Evolutionary conservation across 2,329 filamentous ascomycete genomes (phyloP).

Genomic region (Diplodia seriata): DNA sequence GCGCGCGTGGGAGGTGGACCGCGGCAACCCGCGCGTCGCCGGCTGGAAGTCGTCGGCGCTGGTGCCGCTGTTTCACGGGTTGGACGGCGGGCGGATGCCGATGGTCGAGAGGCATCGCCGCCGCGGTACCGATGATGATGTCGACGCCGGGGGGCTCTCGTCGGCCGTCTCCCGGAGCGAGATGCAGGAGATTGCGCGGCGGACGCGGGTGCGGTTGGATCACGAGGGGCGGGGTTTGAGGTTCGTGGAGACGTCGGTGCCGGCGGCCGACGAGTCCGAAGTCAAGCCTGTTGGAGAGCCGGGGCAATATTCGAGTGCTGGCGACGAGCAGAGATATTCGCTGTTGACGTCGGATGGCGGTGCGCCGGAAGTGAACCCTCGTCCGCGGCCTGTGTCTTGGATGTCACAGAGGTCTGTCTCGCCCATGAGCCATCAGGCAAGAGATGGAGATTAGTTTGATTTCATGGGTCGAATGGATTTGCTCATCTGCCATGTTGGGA

Average conservation of each 20-base stretch:
- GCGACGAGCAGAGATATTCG: not conserved
- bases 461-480: too few relatives aligned
- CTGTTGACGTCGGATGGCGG: not conserved
- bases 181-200: slow-evolving; percentile 4
- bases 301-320: not conserved
- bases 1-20: too few relatives aligned
- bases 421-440: not conserved
- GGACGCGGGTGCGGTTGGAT: not conserved
- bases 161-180: not conserved
- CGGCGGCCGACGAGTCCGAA: not conserved
- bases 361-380: not conserved
- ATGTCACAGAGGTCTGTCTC: slow-evolving; percentile 7
- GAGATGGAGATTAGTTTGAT: not conserved
- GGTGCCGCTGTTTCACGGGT: slow-evolving; percentile 4
- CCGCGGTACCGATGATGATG: not conserved
- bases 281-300: not conserved
- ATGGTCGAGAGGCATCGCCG: slow-evolving; percentile 5
- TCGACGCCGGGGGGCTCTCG: not conserved
- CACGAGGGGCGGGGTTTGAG: not conserved
- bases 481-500: too few relatives aligned
- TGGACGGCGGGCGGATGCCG: not conserved
- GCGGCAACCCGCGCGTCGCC: not conserved
- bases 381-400: not conserved
- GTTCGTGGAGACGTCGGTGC: not conserved
- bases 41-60: slow-evolving; percentile 12